These are phyloP conservation scores for Citrus glauca DNA, from an alignment of 345 rosid species.

Conservation along the genomic window DNA sequence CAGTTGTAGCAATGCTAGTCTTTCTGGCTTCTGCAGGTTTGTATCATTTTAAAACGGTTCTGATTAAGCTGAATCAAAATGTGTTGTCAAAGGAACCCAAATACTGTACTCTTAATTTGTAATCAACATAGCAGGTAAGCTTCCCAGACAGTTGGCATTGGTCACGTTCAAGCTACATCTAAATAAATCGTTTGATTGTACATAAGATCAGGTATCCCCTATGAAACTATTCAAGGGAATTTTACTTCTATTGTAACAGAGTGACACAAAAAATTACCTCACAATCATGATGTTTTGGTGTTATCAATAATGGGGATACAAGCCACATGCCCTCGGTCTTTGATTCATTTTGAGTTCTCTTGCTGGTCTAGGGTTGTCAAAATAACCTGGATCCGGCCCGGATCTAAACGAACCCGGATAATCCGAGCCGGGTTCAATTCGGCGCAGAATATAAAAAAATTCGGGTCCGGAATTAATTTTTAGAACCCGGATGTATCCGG, in stretches of 20 bases:
- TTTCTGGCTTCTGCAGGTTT: constrained; percentile 1
- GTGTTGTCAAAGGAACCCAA: not conserved
- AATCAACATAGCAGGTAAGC: not conserved
- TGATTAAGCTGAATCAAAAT: not conserved
- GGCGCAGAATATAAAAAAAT: too few relatives aligned
- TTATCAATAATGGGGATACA: not conserved
- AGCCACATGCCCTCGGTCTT: not conserved
- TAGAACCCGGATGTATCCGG: too few relatives aligned
- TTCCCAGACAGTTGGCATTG: not conserved
- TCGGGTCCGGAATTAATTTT: too few relatives aligned
- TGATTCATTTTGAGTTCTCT: not conserved
- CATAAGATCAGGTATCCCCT: not conserved
- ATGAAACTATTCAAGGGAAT: not conserved
- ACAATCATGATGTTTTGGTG: not conserved
- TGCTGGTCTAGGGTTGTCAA: too few relatives aligned
- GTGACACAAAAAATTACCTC: not conserved
- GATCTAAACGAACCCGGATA: too few relatives aligned
- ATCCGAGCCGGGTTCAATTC: too few relatives aligned
- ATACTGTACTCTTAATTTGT: not conserved
- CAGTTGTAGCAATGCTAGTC: not conserved
- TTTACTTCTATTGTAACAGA: not conserved
- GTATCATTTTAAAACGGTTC: not conserved
- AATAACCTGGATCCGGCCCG: too few relatives aligned
- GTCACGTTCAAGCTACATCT: not conserved
- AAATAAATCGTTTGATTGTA: not conserved